phyloP scores from a whole-genome alignment of 371 early-diverging fungal species.

The Gilbertella persicaria region DNA sequence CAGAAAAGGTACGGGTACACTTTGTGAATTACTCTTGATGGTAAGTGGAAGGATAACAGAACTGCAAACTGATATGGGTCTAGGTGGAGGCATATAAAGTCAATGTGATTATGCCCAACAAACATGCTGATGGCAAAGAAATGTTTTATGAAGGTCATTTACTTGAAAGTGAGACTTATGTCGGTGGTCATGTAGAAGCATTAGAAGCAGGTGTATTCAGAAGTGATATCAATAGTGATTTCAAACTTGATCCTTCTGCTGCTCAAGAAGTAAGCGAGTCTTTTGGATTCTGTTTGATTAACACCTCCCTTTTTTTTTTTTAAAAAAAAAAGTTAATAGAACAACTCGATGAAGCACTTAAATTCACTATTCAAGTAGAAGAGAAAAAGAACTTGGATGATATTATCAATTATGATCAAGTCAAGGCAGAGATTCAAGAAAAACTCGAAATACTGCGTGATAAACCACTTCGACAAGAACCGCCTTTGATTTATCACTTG shows the following conservation, averaged over 20 bases:
- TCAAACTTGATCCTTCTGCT: slow-evolving; percentile 78
- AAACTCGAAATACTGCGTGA: slow-evolving; percentile 72
- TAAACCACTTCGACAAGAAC: slow-evolving; percentile 71
- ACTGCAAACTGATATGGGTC: background rate
- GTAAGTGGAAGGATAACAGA: slow-evolving; percentile 43
- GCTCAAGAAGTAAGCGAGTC: slow-evolving; percentile 61
- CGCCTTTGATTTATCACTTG: slow-evolving; percentile 97
- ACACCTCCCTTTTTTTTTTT: too few species aligned
- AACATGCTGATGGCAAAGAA: slow-evolving; percentile 77
- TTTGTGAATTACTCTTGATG: slow-evolving; percentile 98
- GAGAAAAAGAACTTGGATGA: slow-evolving; percentile 69
- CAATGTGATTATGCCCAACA: slow-evolving; percentile 96
- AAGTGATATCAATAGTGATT: slow-evolving; percentile 93
- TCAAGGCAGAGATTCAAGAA: slow-evolving; percentile 39
- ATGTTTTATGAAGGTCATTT: slow-evolving; percentile 91
- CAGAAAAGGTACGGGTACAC: slow-evolving; percentile 97
- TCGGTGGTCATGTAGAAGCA: slow-evolving; percentile 99
- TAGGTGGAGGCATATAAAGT: slow-evolving; percentile 92
- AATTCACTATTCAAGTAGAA: slow-evolving; percentile 88
- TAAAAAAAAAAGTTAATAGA: slow-evolving; percentile 68
- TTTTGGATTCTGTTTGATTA: background rate
- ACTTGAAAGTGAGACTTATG: slow-evolving; percentile 96
- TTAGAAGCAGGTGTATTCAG: slow-evolving; percentile 98
- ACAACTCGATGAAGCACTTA: slow-evolving; percentile 90
- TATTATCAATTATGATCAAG: slow-evolving; percentile 80